phyloP scores from a whole-genome alignment of 1,284 basidiomycete genomes.

The Violaceomyces palustris region DNA sequence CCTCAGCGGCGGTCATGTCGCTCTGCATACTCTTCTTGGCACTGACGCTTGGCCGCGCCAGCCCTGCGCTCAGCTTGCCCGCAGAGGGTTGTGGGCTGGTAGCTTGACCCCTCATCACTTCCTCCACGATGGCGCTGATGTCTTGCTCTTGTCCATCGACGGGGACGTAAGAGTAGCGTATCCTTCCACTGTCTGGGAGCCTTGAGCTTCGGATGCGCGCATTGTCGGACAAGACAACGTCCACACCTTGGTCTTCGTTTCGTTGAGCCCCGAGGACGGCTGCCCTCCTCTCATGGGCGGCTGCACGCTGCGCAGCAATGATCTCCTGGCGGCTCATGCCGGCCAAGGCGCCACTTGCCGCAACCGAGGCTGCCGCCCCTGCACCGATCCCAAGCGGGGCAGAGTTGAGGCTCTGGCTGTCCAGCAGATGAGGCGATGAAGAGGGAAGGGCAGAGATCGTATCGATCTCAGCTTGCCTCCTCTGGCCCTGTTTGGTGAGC shows the following conservation, averaged over 20 bases:
- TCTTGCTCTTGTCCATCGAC: conserved; percentile 77
- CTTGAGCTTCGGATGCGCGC: conserved; percentile 78
- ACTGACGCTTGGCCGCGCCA: conserved; percentile 5
- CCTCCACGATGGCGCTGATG: conserved; percentile 83
- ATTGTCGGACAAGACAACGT: conserved; percentile 75
- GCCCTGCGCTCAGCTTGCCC: not conserved
- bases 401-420: too few species aligned
- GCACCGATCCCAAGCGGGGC: too few species aligned
- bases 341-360: not conserved
- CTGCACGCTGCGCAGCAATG: conserved; percentile 83
- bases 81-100: conserved; percentile 1
- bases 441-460: too few species aligned
- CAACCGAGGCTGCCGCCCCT: not conserved
- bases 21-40: conserved; percentile 26
- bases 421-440: not conserved
- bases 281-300: conserved; percentile 74
- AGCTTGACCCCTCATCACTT: conserved; percentile 57
- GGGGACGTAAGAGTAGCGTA: conserved; percentile 86
- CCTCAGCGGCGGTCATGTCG: conserved; percentile 20
- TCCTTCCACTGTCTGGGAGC: conserved; percentile 61
- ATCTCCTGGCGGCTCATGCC: conserved; percentile 70
- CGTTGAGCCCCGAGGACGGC: conserved; percentile 76
- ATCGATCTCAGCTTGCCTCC: conserved; percentile 43
- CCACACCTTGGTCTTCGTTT: conserved; percentile 78
- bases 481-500: conserved; percentile 54